Base-by-base conservation (phyloP, 1,284 basidiomycete species). In the Sphaerobolus stellatus region DNA sequence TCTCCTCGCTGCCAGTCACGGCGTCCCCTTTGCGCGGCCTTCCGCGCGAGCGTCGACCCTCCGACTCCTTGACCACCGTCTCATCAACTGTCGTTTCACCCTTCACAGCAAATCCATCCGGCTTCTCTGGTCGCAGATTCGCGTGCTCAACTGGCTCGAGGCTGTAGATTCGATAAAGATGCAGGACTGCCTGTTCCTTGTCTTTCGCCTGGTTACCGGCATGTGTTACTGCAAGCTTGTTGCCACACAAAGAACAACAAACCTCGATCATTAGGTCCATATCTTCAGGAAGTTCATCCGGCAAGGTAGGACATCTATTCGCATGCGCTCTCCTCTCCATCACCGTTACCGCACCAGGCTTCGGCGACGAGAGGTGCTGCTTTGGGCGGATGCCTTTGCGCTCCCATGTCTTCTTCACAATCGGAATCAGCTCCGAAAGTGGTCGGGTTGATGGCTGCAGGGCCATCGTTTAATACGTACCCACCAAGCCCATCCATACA, bases 101-200 rank as follows among this genome's bases (percentile, higher is more conserved):
- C n/a, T n/a, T n/a, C n/a, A n/a, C 41, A 4, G 22, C 41, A 43
- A 18, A 20, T 11, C 18, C 33, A 18, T 24, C 41, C 18, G 33
- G 28, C 18, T 36, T 22, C 1, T 48, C 50, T 20, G 50, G 50
- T 65, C 65, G 70, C 70, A 30, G 70, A 66, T 62, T 78, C 62
- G 66, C 84, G 61, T 85, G 74, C 20, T 78, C 79, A 27, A 92
- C 87, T 11, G 82, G 78, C 49, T 83, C 73, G 6, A 95, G 69
- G 43, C 74, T 74, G 64, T 96, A 95, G 44, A 91, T 84, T 58
- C 92, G 73, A 65, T 91, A 86, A 36, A 96, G 68, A 60, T 95
- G 84, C 52, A 97, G 79, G 6, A 97, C 93, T 6, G 92, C 93
- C 68, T 96, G 94, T 70, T 96, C 94, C 72, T 94, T 93, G 68